phyloP scores from a whole-genome alignment of 495 filamentous ascomycete genomes.

The Talaromyces borbonicus region DNA sequence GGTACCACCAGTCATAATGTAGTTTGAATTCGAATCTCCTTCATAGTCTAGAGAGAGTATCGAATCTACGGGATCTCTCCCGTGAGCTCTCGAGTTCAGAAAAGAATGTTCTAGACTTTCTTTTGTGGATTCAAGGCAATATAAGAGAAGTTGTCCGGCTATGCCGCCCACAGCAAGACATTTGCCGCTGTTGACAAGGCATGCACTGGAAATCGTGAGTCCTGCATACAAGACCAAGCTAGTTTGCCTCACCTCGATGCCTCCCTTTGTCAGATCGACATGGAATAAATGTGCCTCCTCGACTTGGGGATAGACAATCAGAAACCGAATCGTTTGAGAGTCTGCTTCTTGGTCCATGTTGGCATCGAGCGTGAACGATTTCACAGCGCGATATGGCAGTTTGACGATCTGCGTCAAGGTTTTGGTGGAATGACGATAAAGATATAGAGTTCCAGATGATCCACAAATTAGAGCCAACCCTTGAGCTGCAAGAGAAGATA shows the following conservation, averaged over 20 bases:
- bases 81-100: slow-evolving; percentile 32
- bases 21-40: slow-evolving; percentile 16
- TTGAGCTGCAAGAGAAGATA: slow-evolving; percentile 18
- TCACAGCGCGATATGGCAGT: not conserved
- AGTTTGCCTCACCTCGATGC: not conserved
- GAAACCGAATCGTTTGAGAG: slow-evolving; percentile 14
- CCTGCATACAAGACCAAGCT: slow-evolving; percentile 19
- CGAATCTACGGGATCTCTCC: slow-evolving; percentile 59
- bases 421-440: slow-evolving; percentile 28
- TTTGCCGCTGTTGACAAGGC: slow-evolving; percentile 23
- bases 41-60: slow-evolving; percentile 32
- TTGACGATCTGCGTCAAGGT: slow-evolving; percentile 6
- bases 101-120: slow-evolving; percentile 17
- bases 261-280: slow-evolving; percentile 12
- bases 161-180: slow-evolving; percentile 62
- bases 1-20: slow-evolving; percentile 55
- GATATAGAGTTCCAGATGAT: slow-evolving; percentile 18
- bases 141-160: slow-evolving; percentile 49
- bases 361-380: slow-evolving; percentile 13
- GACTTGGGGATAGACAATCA: slow-evolving; percentile 20
- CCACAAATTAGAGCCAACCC: slow-evolving; percentile 31
- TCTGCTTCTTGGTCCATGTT: not conserved
- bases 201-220: slow-evolving; percentile 30
- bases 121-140: slow-evolving; percentile 18
- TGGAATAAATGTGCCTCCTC: slow-evolving; percentile 24